These are phyloP conservation scores for Canavalia gladiata DNA, from an alignment of 306 rosid species.

Conservation along the genomic window DNA sequence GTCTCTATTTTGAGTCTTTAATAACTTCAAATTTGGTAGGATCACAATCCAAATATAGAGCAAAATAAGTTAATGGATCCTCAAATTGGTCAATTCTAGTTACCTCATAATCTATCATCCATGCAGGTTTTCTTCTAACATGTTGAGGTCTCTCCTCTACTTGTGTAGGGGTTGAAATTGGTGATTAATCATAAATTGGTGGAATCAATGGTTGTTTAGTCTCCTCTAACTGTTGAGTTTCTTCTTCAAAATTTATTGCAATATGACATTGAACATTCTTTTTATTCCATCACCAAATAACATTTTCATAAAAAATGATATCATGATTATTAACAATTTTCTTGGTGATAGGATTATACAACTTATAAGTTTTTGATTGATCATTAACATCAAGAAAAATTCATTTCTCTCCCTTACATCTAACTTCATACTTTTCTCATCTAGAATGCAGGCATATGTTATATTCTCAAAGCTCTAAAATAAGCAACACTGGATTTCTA, in stretches of 20 bases:
- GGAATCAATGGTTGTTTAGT: neutral
- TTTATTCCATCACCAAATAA: neutral
- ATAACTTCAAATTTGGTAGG: neutral
- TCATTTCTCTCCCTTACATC: neutral
- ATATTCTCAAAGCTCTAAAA: neutral
- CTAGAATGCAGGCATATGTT: neutral
- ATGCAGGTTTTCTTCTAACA: neutral
- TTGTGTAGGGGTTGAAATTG: too few relatives aligned
- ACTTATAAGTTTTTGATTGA: neutral
- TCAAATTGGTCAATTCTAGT: neutral
- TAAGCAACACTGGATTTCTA: neutral
- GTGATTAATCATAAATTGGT: neutral
- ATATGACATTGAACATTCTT: neutral
- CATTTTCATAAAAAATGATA: neutral
- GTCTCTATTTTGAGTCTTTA: neutral
- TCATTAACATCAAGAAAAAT: neutral
- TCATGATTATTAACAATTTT: neutral
- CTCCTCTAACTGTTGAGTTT: neutral
- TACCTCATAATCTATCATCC: neutral
- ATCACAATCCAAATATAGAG: neutral
- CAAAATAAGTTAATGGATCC: neutral
- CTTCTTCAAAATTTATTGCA: neutral
- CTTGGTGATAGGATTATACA: neutral
- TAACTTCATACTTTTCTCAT: neutral
- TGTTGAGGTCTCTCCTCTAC: neutral